Evolutionary conservation across 306 rosid genomes (phyloP), one percentile per base, ranked within the genome.

Genomic region (Fragaria vesca): DNA sequence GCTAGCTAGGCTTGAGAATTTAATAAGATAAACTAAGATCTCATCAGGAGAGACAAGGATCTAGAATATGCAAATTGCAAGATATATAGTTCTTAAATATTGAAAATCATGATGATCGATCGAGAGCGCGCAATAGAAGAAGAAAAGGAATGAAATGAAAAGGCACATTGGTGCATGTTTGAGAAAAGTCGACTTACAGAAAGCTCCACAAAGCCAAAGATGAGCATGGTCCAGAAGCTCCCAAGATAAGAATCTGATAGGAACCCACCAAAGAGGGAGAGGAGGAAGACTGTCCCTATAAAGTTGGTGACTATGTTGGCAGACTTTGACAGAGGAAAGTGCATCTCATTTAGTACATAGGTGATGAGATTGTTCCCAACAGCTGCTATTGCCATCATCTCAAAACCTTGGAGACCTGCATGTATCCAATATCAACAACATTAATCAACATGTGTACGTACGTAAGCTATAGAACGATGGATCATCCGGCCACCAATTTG

Each of bases 301-400:
- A 90, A 90, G 78, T 87, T 87, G 8, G 94, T 90, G 0, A 90
- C 91, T 50, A 86, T 78, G 79, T 86, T 90, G 24, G 94, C 91
- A 10, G 94, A 88, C 77, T 84, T 88, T 6, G 94, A 82, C 45
- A 90, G 84, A 48, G 89, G 77, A 57, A 88, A 90, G 85, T 88
- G 88, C 94, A 90, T 88, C 74, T 90, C 87, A 73, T 75, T 86
- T 57, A 82, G 69, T n/a, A 90, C 83, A 60, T 86, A 90, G 17
- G 90, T 90, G 55, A 90, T 88, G 28, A 90, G 87, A 73, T 88
- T 90, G 72, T 87, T 90, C 72, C 91, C 90, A 54, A 90, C 91
- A 7, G 85, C 91, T 18, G 90, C 91, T 76, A 90, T 84, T 26
- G 90, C 94, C 90, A 90, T 86, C 89, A 87, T 90, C 87, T 90